Base-by-base conservation (phyloP, 2,329 filamentous ascomycete genomes). In the Fusarium secorum region DNA sequence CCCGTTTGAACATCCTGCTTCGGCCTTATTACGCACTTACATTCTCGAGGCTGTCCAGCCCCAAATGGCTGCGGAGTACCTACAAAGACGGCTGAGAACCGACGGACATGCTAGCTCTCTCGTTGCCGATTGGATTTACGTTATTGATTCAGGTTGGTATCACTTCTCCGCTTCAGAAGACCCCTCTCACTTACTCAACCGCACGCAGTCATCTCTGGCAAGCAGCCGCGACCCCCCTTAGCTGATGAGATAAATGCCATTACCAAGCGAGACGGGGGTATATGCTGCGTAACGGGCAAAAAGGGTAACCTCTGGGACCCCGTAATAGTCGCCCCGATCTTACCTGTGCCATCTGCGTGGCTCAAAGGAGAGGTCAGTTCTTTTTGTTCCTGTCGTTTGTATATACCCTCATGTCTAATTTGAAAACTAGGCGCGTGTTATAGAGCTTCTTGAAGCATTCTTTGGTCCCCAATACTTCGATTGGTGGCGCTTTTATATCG, bases 21-120 rank as follows among this genome's bases (percentile, higher is more conserved):
- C 42, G 0, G 32, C 24, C 0, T 0, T 57, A 0, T 3, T 38
- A 18, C 20, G 22, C 24, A 15, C 18, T 0, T 57, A 24, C 11
- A 30, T 57, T 0, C 42, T 36, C 0, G 42, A 36, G 2, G 32
- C 54, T 0, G 24, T 13, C 0, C 42, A 6, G 14, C 22, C 53
- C 0, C 30, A 28, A 5, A 8, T 11, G 41, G 39, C 39, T 4
- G 30, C 30, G 18, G 7, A 56, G 3, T 28, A 56, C 11, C 2
- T 48, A 1, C 39, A 48, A 11, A 2, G 1, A 1, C 53, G 53
- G 1, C 3, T 48, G 24, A 46, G 14, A 1, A 1, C 4, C 3
- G 46, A 35, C 3, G 46, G 11, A 9, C 6, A 51, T 6, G 13
- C 17, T 20, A 3, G 9, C 0, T 7, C 13, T 15, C 13, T 35